Evolutionary conservation across 2,329 filamentous ascomycete species (phyloP), one percentile per base, ranked within the genome.

Genomic region (Exserohilum turcica): DNA sequence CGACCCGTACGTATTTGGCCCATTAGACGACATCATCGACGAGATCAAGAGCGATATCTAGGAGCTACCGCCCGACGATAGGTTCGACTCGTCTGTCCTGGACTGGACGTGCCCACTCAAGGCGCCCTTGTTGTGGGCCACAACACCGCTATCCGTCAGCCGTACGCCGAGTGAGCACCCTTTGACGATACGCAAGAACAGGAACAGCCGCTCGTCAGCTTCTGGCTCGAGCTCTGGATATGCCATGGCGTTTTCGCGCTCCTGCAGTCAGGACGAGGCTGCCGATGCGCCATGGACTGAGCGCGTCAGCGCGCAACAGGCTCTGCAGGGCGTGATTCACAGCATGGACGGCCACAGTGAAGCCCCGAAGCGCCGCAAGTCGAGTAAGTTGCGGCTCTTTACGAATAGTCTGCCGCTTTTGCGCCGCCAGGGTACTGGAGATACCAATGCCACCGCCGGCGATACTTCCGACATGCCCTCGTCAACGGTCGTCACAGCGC

Each of bases 1-100:
- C 47, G 21, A 55, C 21, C 37, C 59, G 32, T 52, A 48, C 40
- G 48, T 45, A 15, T 47, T 54, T 18, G 68, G 69, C 21, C 67
- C 67, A 33, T 46, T 73, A 15, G 70, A 73, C 63, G 70, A 73
- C 49, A 72, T 73, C 35, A 72, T 73, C 57, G 60, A 66, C 56
- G 64, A 67, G 48, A 73, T 73, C 45, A 65, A 63, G 33, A 63
- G 60, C 52, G 53, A 67, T 32, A 67, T 73, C 35, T 70, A 60
- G 61, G 56, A 54, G 18, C 59, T 56, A 13, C 66, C 64, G 6
- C 55, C 52, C 16, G 48, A 58, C 6, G 54, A 55, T 39, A 52
- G 45, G 32, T 49, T 55, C 19, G 49, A 59, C 18, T 38, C 51
- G 38, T 57, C 48, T 43, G 29, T 45, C 33, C 37, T 61, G n/a